These are phyloP conservation scores for Agrocybe pediades DNA, from an alignment of 768 basidiomycete species.

Conservation along the genomic window DNA sequence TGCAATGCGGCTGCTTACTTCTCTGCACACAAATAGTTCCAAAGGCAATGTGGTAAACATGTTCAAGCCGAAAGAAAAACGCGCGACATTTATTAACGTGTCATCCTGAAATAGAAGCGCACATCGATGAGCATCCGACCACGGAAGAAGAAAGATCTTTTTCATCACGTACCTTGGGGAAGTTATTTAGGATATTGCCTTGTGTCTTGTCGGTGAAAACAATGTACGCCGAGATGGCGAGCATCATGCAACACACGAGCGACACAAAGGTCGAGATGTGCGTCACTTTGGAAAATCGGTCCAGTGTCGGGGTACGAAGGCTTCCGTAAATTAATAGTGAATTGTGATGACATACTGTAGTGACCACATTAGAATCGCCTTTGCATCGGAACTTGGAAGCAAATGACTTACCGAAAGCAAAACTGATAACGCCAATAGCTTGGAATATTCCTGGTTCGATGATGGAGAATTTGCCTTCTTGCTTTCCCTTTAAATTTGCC, in stretches of 20 bases:
- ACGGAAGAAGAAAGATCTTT: not conserved
- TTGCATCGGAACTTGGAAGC: not conserved
- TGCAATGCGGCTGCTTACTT: constrained; percentile 47
- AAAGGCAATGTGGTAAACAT: constrained; percentile 99
- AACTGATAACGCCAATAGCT: constrained; percentile 96
- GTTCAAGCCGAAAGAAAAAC: constrained; percentile 92
- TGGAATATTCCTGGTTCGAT: constrained; percentile 84
- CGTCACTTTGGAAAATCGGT: constrained; percentile 90
- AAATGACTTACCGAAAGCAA: constrained; percentile 65
- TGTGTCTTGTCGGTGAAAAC: constrained; percentile 90
- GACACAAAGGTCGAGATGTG: constrained; percentile 89
- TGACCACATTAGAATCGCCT: constrained; percentile 6
- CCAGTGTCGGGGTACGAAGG: constrained; percentile 89
- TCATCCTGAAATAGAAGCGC: constrained; percentile 53
- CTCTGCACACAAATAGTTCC: constrained; percentile 96
- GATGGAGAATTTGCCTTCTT: constrained; percentile 71
- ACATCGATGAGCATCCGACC: constrained; percentile 1
- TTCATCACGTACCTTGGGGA: constrained; percentile 56
- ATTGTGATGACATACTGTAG: constrained; percentile 92
- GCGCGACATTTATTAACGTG: constrained; percentile 91
- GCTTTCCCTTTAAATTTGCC: constrained; percentile 75
- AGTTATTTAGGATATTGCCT: constrained; percentile 98
- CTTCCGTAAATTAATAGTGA: constrained; percentile 95
- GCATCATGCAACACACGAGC: constrained; percentile 78
- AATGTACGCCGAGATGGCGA: constrained; percentile 84